These are phyloP conservation scores for Gryganskiella cystojenkinii DNA, from an alignment of 192 early-diverging fungal genomes.

Conservation along the genomic window DNA sequence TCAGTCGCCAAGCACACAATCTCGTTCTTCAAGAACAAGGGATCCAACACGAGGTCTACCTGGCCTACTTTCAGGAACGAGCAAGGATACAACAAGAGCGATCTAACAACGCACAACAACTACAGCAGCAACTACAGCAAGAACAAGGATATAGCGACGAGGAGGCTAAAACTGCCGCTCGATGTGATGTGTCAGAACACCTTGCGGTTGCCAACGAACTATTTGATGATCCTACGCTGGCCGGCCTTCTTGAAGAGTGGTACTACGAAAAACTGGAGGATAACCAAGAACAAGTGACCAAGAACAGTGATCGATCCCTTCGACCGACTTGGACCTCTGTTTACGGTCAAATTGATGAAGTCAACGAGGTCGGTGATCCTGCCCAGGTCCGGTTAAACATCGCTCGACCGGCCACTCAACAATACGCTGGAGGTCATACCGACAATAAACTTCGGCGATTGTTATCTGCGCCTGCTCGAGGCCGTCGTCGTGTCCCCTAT, in stretches of 20 bases:
- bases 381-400: conserved; percentile 11
- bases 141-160: conserved; percentile 1
- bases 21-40: conserved; percentile 12
- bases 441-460: too few species aligned
- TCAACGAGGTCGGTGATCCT: conserved; percentile 29
- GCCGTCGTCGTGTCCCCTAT: too few species aligned
- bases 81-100: too few species aligned
- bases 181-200: conserved; percentile 16
- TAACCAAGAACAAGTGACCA: not conserved
- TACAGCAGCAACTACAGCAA: too few species aligned
- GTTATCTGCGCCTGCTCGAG: too few species aligned
- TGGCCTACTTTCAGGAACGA: conserved; percentile 22
- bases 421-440: not conserved
- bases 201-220: conserved; percentile 15
- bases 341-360: conserved; percentile 23
- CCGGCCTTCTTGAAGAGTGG: conserved; percentile 41
- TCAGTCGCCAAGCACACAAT: conserved; percentile 4
- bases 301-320: conserved; percentile 1
- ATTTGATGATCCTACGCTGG: conserved; percentile 35
- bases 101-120: too few species aligned
- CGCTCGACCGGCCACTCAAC: not conserved
- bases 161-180: conserved; percentile 7
- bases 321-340: conserved; percentile 40
- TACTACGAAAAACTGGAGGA: conserved; percentile 1
- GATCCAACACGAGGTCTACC: conserved; percentile 12